A percentile compares a stretch with the other conserved stretches of the same genome.
Evolutionary conservation across 108 stramenopile species (phyloP).

Genomic region (Conticribra weissflogii): DNA sequence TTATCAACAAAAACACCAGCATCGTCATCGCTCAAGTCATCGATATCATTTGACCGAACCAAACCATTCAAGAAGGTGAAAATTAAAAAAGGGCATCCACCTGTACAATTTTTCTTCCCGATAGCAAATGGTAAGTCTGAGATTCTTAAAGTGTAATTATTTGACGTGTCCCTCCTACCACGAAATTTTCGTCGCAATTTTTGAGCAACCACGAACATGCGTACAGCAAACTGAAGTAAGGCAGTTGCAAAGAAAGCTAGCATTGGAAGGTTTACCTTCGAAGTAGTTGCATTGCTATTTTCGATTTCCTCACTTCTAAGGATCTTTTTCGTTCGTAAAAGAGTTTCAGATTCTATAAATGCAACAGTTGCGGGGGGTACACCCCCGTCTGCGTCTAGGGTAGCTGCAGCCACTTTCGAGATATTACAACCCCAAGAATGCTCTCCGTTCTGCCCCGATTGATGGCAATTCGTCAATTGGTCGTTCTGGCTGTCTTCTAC

Average conservation of each 20-base stretch:
- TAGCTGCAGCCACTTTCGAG: background rate
- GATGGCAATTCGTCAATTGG: conserved; percentile 13
- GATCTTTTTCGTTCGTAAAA: conserved; percentile 22
- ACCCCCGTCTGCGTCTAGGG: background rate
- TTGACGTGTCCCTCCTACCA: conserved; percentile 6
- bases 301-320: conserved; percentile 10
- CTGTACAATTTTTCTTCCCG: conserved; percentile 31
- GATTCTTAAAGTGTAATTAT: conserved; percentile 6
- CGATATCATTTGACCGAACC: conserved; percentile 4
- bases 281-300: background rate
- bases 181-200: conserved; percentile 30
- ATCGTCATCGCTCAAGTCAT: conserved; percentile 1
- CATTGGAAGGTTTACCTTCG: conserved; percentile 29
- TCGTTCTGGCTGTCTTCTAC: conserved; percentile 1
- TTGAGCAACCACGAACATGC: conserved; percentile 35
- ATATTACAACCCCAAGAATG: background rate
- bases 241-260: conserved; percentile 31
- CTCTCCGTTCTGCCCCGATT: background rate
- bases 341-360: conserved; percentile 10
- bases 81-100: conserved; percentile 38
- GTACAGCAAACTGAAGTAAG: conserved; percentile 30
- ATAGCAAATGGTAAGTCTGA: conserved; percentile 43
- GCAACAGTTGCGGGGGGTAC: too few relatives aligned
- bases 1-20: conserved; percentile 1
- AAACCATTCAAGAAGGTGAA: conserved; percentile 41